A percentile compares a stretch with the other conserved stretches of the same genome.
These are phyloP conservation scores for Pseudopyricularia cyperi DNA, from an alignment of 2,329 filamentous ascomycete genomes.

Conservation along the genomic window DNA sequence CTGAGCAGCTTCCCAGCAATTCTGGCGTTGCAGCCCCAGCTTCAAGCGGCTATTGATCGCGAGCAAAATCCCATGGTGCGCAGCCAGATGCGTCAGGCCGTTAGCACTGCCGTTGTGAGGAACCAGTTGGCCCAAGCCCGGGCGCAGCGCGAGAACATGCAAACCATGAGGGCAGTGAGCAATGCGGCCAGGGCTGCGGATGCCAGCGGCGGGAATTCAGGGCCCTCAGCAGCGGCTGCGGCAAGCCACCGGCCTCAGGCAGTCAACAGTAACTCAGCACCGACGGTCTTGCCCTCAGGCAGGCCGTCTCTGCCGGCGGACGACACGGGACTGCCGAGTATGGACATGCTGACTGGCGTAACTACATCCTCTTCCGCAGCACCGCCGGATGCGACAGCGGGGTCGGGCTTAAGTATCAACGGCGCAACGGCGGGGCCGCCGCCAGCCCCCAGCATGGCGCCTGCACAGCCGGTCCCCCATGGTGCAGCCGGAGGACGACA, in stretches of 20 bases:
- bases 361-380: not conserved
- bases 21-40: slow-evolving; percentile 31
- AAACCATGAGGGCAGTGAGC: not conserved
- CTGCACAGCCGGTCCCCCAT: slow-evolving; percentile 4
- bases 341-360: slow-evolving; percentile 1
- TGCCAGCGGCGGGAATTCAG: not conserved
- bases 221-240: not conserved
- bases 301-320: not conserved
- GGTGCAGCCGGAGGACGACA: slow-evolving; percentile 4
- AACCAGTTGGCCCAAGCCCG: slow-evolving; percentile 30
- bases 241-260: not conserved
- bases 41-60: slow-evolving; percentile 37
- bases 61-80: slow-evolving; percentile 33
- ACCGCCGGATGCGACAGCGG: not conserved
- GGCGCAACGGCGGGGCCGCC: not conserved
- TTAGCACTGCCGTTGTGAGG: slow-evolving; percentile 30
- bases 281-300: slow-evolving; percentile 1
- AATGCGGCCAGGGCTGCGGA: not conserved
- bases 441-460: slow-evolving; percentile 1
- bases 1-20: slow-evolving; percentile 34
- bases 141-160: slow-evolving; percentile 8
- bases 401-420: not conserved
- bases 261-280: slow-evolving; percentile 3
- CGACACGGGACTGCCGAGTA: slow-evolving; percentile 9
- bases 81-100: slow-evolving; percentile 34